Evolutionary conservation across 2,329 filamentous ascomycete genomes (phyloP), one percentile per base, ranked within the genome.

Genomic region (Didymella keratinophila): DNA sequence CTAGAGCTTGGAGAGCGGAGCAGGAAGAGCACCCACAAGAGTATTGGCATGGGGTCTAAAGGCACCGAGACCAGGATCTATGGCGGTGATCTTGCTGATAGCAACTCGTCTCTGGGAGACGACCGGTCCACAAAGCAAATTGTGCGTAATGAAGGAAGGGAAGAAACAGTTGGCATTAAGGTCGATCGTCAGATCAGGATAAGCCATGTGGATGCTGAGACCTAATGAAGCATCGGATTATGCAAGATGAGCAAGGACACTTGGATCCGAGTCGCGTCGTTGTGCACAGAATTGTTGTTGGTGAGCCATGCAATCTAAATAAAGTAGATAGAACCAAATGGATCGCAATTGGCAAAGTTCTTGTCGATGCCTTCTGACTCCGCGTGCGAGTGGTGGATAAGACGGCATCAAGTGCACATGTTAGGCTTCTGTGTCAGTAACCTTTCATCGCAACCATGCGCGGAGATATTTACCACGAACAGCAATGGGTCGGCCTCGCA

Each of bases 61-160:
- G 54, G 54, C 4, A 28, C 20, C 16, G 55, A 61, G 36, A 61
- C 59, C 11, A 57, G 55, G 28, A 56, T 61, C 18, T 61, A 61
- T 43, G 55, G 59, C 18, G 49, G 58, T 20, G 45, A 49, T 27
- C 55, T 58, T 30, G 55, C 37, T 27, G 59, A 61, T n/a, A 56
- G 47, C 25, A 55, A 39, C 23, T 58, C 55, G 12, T 44, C 42
- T 9, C 37, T 61, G 6, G 55, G 12, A 5, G 59, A 61, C 16
- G 51, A 58, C 14, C 46, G 47, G 45, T 56, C 52, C 14, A 50
- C 49, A 1, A 52, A 52, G 20, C 39, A 30, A 25, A 44, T 52
- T 5, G 39, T 52, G 14, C 39, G 30, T 8, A 30, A 18, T 3
- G 49, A 36, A 23, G 37, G 37, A 20, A 41, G 37, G 6, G 14